Percentiles rank a stretch among this genome's conserved stretches.
phyloP scores from a whole-genome alignment of 805 yeast species.

The Yamadazyma olivae region DNA sequence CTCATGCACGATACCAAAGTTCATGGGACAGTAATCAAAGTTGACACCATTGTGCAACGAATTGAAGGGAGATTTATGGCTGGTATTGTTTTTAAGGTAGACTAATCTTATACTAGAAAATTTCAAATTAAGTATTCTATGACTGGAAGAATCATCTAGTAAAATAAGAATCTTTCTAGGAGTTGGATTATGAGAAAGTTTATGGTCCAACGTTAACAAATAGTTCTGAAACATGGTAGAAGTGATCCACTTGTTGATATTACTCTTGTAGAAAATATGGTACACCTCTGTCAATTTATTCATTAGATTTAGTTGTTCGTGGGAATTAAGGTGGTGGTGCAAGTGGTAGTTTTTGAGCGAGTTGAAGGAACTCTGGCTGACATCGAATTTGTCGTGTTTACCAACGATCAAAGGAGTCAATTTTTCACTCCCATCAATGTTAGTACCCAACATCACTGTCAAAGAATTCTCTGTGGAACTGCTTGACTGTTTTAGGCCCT shows the following conservation, averaged over 20 bases:
- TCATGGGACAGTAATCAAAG: constrained; percentile 56
- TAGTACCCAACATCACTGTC: constrained; percentile 61
- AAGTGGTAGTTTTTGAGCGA: constrained; percentile 10
- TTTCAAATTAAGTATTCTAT: constrained; percentile 46
- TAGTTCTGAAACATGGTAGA: constrained; percentile 62
- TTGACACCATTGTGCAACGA: constrained; percentile 42
- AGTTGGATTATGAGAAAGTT: constrained; percentile 42
- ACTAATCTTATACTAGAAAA: constrained; percentile 33
- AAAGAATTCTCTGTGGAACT: constrained; percentile 39
- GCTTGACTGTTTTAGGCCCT: constrained; percentile 37
- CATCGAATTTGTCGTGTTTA: constrained; percentile 46
- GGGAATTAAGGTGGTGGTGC: constrained; percentile 1
- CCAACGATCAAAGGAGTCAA: constrained; percentile 61
- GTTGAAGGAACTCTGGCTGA: constrained; percentile 17
- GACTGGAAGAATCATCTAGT: constrained; percentile 61
- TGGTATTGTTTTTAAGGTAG: constrained; percentile 36
- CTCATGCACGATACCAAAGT: constrained; percentile 62
- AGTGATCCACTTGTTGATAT: constrained; percentile 61
- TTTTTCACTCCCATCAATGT: constrained; percentile 62
- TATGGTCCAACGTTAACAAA: constrained; percentile 57
- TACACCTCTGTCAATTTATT: constrained; percentile 49
- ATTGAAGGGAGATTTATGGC: constrained; percentile 34
- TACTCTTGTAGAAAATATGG: constrained; percentile 55
- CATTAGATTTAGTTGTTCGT: constrained; percentile 13
- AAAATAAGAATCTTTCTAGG: constrained; percentile 51